Evolutionary conservation across 2,329 filamentous ascomycete genomes (phyloP).

Genomic region (Paraphaeosphaeria sporulosa): DNA sequence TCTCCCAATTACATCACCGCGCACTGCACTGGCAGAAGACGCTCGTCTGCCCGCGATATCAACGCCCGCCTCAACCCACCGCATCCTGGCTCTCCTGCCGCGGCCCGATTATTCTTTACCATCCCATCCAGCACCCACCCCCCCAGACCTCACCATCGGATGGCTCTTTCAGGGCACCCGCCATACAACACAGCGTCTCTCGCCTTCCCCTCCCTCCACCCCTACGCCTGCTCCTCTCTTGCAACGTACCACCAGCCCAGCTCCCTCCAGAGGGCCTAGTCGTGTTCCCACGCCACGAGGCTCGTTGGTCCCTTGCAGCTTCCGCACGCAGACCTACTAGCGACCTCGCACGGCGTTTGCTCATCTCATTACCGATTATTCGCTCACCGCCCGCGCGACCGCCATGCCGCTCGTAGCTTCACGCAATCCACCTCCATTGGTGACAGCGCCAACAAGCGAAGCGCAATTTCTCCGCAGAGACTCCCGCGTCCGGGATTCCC

Average conservation of each 20-base stretch:
- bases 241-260: slow-evolving; percentile 42
- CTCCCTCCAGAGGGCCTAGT: slow-evolving; percentile 46
- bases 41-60: neutral
- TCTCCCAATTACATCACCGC: slow-evolving; percentile 8
- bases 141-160: slow-evolving; percentile 34
- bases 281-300: slow-evolving; percentile 18
- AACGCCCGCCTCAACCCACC: neutral
- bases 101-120: slow-evolving; percentile 5
- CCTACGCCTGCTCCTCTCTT: slow-evolving; percentile 30
- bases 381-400: slow-evolving; percentile 8
- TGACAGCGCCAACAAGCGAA: slow-evolving; percentile 31
- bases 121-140: neutral
- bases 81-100: neutral
- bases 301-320: slow-evolving; percentile 5
- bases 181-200: slow-evolving; percentile 26
- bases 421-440: slow-evolving; percentile 22
- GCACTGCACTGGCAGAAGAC: neutral
- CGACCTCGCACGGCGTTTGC: slow-evolving; percentile 16
- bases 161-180: slow-evolving; percentile 41
- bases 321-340: slow-evolving; percentile 6
- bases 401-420: slow-evolving; percentile 36
- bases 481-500: slow-evolving; percentile 35
- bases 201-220: slow-evolving; percentile 29
- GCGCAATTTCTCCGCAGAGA: slow-evolving; percentile 34
- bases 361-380: slow-evolving; percentile 19